Evolutionary conservation across 257 asterid genomes (phyloP), one percentile per base, ranked within the genome.

Genomic region (Gardenia jasminoides): DNA sequence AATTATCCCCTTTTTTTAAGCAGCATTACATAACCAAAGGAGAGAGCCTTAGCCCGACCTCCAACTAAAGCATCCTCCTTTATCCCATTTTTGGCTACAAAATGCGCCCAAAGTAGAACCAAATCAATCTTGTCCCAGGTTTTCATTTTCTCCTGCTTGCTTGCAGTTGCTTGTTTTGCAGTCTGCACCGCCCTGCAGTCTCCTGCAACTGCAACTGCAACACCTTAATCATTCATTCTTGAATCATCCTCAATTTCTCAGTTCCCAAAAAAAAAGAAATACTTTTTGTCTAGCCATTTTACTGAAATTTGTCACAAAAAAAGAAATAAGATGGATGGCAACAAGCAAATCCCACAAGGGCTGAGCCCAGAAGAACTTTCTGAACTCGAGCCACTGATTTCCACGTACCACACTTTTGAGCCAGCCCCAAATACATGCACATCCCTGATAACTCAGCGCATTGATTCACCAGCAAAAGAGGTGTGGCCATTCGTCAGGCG

Each of bases 401-500:
- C 73, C 82, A 78, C 88, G 24, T 82, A 85, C 87, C 94, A 94
- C 93, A 86, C 84, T 7, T 92, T 88, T 84, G 91, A 85, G n/a
- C 82, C 88, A 12, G 19, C 83, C 48, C 95, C 95, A 43, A 88
- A 88, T 85, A 89, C 97, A 22, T 91, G 96, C 87, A 90, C 89
- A 10, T 94, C 99, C 56, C 86, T 90, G 0, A 85, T 92, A 67
- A 84, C 89, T 0, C 96, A 93, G 28, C 88, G 87, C 67, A 88
- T 94, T 79, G 90, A 90, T 75, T 97, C 98, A 22, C 99, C 97
- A 7, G 90, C 89, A 1, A 74, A 28, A 26, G 85, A 80, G 22
- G 96, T 94, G 8, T 94, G 99, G 99, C 93, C 92, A 0, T 76
- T 94, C 44, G 94, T 94, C 3, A 90, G 98, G 41, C 79, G 93